A percentile compares a stretch with the other conserved stretches of the same genome.
These are phyloP conservation scores for Apophysomyces variabilis DNA, from an alignment of 371 early-diverging fungal species.

Conservation along the genomic window DNA sequence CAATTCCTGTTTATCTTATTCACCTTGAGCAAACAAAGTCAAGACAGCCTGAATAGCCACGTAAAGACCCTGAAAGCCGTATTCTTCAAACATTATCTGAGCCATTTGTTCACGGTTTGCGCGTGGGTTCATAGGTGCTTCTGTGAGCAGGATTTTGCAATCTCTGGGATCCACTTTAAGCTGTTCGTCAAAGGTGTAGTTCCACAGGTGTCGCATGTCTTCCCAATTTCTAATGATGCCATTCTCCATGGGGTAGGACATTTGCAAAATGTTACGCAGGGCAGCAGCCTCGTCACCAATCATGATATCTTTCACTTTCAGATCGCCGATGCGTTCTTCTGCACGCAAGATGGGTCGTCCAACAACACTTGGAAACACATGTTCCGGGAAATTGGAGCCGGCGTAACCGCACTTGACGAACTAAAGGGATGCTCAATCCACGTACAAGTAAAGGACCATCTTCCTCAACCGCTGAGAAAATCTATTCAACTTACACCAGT, in stretches of 20 bases:
- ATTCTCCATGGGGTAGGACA: conserved; percentile 98
- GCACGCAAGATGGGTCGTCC: conserved; percentile 97
- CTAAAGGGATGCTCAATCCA: conserved; percentile 36
- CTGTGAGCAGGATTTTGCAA: conserved; percentile 93
- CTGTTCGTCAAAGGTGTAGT: conserved; percentile 94
- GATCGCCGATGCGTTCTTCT: conserved; percentile 85
- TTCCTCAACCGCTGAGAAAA: not conserved
- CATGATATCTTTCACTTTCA: conserved; percentile 91
- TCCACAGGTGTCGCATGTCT: conserved; percentile 97
- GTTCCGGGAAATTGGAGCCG: conserved; percentile 95
- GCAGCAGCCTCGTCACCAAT: conserved; percentile 97
- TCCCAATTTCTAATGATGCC: conserved; percentile 98
- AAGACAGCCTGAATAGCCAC: conserved; percentile 98
- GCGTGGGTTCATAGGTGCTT: conserved; percentile 96
- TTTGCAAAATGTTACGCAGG: conserved; percentile 85
- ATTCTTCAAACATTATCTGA: conserved; percentile 95
- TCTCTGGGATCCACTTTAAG: conserved; percentile 87
- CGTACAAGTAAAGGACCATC: conserved; percentile 14
- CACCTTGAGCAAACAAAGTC: conserved; percentile 97
- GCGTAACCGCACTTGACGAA: conserved; percentile 98
- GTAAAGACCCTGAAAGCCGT: conserved; percentile 91
- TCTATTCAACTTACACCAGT: conserved; percentile 79
- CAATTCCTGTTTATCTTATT: conserved; percentile 1
- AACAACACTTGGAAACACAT: conserved; percentile 96
- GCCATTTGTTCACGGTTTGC: conserved; percentile 93